These are phyloP conservation scores for Rhypophila decipiens DNA, from an alignment of 495 filamentous ascomycete species.

Conservation along the genomic window DNA sequence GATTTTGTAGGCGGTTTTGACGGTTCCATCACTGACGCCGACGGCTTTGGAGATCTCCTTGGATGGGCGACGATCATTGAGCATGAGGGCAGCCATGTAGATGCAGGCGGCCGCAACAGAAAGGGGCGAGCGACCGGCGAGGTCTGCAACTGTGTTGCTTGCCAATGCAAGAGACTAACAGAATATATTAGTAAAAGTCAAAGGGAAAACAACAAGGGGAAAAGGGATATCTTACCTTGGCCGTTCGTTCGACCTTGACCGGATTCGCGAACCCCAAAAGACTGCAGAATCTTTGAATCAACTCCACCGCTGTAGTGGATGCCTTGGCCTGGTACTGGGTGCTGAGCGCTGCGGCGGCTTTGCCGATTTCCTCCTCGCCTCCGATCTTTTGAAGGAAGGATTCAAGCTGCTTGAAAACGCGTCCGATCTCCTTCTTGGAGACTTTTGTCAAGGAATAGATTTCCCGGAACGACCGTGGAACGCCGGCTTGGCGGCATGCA, in stretches of 20 bases:
- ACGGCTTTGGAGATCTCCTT: constrained; percentile 78
- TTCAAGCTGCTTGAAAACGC: constrained; percentile 89
- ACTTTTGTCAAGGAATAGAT: constrained; percentile 90
- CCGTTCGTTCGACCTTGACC: constrained; percentile 61
- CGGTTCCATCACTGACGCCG: constrained; percentile 91
- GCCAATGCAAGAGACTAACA: constrained; percentile 66
- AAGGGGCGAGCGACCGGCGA: constrained; percentile 89
- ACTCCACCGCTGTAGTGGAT: constrained; percentile 74
- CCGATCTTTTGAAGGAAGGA: constrained; percentile 64
- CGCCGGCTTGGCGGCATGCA: constrained; percentile 82
- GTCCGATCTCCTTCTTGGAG: constrained; percentile 91
- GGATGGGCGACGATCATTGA: constrained; percentile 68
- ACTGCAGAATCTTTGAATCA: constrained; percentile 84
- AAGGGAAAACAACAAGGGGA: no score
- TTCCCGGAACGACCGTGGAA: constrained; percentile 86
- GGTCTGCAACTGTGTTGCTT: constrained; percentile 62
- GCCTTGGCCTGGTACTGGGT: constrained; percentile 66
- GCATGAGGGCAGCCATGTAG: constrained; percentile 83
- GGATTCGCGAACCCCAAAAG: constrained; percentile 60
- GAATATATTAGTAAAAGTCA: no score
- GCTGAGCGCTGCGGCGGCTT: constrained; percentile 21
- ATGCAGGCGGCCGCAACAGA: constrained; percentile 93
- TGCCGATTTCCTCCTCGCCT: constrained; percentile 29
- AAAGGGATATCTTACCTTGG: no score
- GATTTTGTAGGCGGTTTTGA: constrained; percentile 88